Conservation (phyloP, 2,329 filamentous ascomycete genomes). For the Alternaria sp. region DNA sequence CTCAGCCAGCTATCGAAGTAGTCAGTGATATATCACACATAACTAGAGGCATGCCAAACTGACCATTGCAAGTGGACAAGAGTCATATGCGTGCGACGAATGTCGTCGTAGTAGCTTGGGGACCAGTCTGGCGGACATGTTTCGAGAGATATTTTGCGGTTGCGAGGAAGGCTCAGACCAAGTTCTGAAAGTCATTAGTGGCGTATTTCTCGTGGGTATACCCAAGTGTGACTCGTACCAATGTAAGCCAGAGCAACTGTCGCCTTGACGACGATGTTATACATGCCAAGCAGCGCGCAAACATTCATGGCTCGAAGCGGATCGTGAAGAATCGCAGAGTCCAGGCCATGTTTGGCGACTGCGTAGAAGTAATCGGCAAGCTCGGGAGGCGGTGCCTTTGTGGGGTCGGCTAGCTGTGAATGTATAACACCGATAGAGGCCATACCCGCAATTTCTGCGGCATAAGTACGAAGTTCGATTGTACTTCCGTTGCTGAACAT, state of each 20-base stretch:
- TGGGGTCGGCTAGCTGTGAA: slow-evolving; percentile 1
- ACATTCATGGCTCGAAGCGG: slow-evolving; percentile 29
- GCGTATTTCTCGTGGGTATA: background rate
- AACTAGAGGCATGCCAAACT: background rate
- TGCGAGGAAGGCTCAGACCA: slow-evolving; percentile 19
- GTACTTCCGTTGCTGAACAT: slow-evolving; percentile 6
- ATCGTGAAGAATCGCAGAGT: slow-evolving; percentile 20
- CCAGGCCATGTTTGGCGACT: slow-evolving; percentile 20
- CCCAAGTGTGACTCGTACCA: slow-evolving; percentile 8
- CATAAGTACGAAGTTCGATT: background rate
- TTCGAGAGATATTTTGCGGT: slow-evolving; percentile 6
- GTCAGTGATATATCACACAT: background rate
- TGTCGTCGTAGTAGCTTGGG: slow-evolving; percentile 8
- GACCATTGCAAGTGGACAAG: slow-evolving; percentile 19
- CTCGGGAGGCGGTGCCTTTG: slow-evolving; percentile 9
- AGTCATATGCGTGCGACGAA: slow-evolving; percentile 21
- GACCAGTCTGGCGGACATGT: background rate
- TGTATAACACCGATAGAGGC: slow-evolving; percentile 24
- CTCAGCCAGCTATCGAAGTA: slow-evolving; percentile 18
- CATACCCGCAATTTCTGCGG: slow-evolving; percentile 26
- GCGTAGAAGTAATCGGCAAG: slow-evolving; percentile 27
- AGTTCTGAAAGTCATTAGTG: slow-evolving; percentile 12
- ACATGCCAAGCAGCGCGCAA: slow-evolving; percentile 25
- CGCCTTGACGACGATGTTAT: slow-evolving; percentile 27
- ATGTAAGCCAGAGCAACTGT: slow-evolving; percentile 24